Evolutionary conservation across 2,329 filamentous ascomycete species (phyloP).

Genomic region (Pseudopithomyces maydicus): DNA sequence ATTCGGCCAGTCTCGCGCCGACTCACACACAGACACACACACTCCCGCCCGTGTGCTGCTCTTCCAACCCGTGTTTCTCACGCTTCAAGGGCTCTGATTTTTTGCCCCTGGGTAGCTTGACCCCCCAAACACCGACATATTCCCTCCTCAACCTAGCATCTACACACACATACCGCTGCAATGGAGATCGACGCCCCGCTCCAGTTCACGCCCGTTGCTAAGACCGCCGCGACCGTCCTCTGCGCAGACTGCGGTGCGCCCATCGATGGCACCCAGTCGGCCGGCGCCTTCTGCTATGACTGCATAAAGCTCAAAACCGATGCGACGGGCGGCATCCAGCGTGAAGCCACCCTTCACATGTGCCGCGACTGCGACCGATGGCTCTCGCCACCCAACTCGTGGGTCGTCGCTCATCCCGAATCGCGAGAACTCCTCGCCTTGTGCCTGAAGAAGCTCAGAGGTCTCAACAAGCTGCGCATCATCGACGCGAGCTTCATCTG

Average conservation of each 20-base stretch:
- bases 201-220: slow-evolving; percentile 45
- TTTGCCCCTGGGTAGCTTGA: background rate
- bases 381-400: slow-evolving; percentile 83
- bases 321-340: slow-evolving; percentile 87
- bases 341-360: slow-evolving; percentile 87
- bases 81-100: background rate
- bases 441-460: slow-evolving; percentile 85
- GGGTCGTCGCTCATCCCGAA: slow-evolving; percentile 84
- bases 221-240: slow-evolving; percentile 72
- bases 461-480: slow-evolving; percentile 87
- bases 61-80: background rate
- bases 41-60: background rate
- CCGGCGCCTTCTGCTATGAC: slow-evolving; percentile 90
- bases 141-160: background rate
- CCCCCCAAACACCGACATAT: background rate
- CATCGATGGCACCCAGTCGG: slow-evolving; percentile 80
- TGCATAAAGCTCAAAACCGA: slow-evolving; percentile 95
- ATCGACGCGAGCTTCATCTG: slow-evolving; percentile 97
- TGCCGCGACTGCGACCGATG: slow-evolving; percentile 93
- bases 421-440: slow-evolving; percentile 91
- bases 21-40: slow-evolving; percentile 14
- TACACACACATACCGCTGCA: slow-evolving; percentile 15
- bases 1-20: slow-evolving; percentile 17
- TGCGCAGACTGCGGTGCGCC: slow-evolving; percentile 97
- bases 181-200: slow-evolving; percentile 51